Base-by-base conservation (phyloP, 495 filamentous ascomycete species). In the Talaromyces nanjingensis region DNA sequence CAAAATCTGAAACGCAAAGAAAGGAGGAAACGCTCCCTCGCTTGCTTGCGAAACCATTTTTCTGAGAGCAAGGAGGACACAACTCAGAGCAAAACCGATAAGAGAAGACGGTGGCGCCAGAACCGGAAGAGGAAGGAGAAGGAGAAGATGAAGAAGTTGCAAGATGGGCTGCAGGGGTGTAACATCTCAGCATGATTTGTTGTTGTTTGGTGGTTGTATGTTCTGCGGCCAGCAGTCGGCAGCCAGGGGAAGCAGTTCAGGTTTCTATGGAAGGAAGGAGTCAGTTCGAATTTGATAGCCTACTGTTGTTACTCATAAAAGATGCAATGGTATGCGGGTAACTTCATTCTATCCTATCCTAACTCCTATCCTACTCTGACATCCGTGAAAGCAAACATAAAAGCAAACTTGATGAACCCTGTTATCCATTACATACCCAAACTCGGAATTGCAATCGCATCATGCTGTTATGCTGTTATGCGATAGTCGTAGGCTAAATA, bases 391-490 rank as follows among this genome's bases (percentile, higher is more conserved):
- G 18, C 33, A 20, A 49, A 49, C 1, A 49, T 22, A 16, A 42
- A 42, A 42, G 16, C 45, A 49, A 49, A 49, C 8, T 56, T 25
- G 24, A 56, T 25, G 24, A 56, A 56, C 29, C 54, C 5, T 29
- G 18, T 27, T 56, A 56, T 31, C n/a, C 54, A 12, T 56, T 56
- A 27, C 54, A 56, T 56, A 56, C 54, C 24, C 54, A 56, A 56
- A 25, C 54, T n/a, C 29, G 18, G 3, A 18, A 20, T 49, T 49
- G 16, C n/a, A 49, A 49, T 20, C n/a, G 42, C 42, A 49, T 20
- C 18, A 22, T 49, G 45, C 45, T 49, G 2, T 49, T 49, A 49
- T 20, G 45, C 18, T 9, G 45, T 2, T 49, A 9, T 49, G 45
- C 45, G n/a, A 49, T 49, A 49, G 6, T 49, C 45, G 8, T 20